Evolutionary conservation across 2,329 filamentous ascomycete genomes (phyloP), one percentile per base, ranked within the genome.

Genomic region (Fusarium bactridioides): DNA sequence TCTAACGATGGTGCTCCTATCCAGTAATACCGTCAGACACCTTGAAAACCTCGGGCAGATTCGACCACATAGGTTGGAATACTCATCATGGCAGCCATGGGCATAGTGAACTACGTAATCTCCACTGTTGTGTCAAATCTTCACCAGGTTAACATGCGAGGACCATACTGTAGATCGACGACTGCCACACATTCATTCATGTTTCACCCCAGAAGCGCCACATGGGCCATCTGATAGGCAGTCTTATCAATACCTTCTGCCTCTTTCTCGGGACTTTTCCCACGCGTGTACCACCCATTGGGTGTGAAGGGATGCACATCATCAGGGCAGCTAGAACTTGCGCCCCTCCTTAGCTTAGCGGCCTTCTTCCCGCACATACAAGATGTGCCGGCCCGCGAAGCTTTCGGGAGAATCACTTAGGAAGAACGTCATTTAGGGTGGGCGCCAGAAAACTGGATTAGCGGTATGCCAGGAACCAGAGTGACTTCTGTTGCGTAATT

Each of bases 401-500:
- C 66, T 72, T 67, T 73, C 70, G 70, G 70, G 48, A 73, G 56
- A 63, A 72, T 66, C 56, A 62, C 45, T 64, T 27, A 41, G 35
- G 37, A 35, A 55, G n/a, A 62, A n/a, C 50, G 50, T 40, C 50
- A 53, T 13, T 50, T 37, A 56, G 41, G 51, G 58, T 69, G 47
- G 41, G 51, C 37, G 19, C 41, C 50, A 37, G 50, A n/a, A 43
- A 33, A 31, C 29, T 33, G 41, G 37, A 40, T 35, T 37, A 35
- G 43, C 43, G 31, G 51, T 48, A 57, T 37, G 44, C 41, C 53
- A 66, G 53, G 35, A 58, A 47, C 41, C 51, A 25, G 23, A 51
- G n/a, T 51, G 40, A 61, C 56, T 70, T 72, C 63, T 25, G 58
- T 68, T 74, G 74, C 70, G 74, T 75, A 76, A 76, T 70, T 25